Conservation (phyloP, 805 yeast species). For the Yarrowia keelungensis region DNA sequence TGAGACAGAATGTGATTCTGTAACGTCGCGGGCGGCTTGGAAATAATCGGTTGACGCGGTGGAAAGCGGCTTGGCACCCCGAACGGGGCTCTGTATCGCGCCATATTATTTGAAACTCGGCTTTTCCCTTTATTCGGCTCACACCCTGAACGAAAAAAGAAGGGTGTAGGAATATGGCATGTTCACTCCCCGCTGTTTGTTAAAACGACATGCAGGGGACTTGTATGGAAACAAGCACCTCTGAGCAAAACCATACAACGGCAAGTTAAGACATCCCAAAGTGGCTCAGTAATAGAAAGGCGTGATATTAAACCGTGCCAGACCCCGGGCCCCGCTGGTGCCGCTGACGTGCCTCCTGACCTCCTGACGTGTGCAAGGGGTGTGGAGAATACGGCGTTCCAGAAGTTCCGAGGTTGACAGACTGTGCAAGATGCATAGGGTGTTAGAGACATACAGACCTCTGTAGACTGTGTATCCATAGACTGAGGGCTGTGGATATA, state of each 20-base stretch:
- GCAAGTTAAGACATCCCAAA: slow-evolving; percentile 14
- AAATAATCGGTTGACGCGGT: not conserved
- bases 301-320: not conserved
- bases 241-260: not conserved
- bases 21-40: not conserved
- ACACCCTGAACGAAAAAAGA: not conserved
- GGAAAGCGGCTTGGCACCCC: too few species aligned
- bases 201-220: slow-evolving; percentile 22
- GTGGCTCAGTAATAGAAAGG: not conserved
- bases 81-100: not conserved
- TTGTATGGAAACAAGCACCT: slow-evolving; percentile 3
- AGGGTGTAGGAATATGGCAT: slow-evolving; percentile 6
- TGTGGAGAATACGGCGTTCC: not conserved
- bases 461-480: too few species aligned
- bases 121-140: not conserved
- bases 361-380: slow-evolving; percentile 1
- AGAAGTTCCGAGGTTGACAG: too few species aligned
- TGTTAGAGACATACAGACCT: too few species aligned
- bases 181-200: slow-evolving; percentile 10
- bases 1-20: slow-evolving; percentile 35
- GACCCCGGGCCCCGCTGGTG: not conserved
- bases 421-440: too few species aligned
- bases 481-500: too few species aligned
- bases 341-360: not conserved
- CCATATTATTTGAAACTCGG: not conserved